phyloP scores from a whole-genome alignment of 495 filamentous ascomycete genomes.

The Talaromyces ruber region DNA sequence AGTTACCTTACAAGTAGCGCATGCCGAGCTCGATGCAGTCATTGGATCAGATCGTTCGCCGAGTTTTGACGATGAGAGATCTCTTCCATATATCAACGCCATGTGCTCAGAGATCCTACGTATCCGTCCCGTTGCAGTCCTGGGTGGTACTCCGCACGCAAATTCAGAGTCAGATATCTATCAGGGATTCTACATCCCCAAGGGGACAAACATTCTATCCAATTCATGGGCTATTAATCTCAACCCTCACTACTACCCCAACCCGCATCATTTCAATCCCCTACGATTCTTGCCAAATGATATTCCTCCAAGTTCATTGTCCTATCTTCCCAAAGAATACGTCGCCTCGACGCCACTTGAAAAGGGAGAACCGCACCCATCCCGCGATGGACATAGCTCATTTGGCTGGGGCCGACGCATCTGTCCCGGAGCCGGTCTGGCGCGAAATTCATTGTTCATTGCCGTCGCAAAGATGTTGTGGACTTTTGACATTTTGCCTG shows the following conservation, averaged over 20 bases:
- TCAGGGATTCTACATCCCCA: constrained; percentile 37
- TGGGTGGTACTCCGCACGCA: constrained; percentile 44
- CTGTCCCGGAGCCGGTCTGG: constrained; percentile 38
- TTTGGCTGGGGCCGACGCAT: constrained; percentile 15
- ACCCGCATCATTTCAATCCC: constrained; percentile 32
- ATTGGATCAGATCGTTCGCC: constrained; percentile 10
- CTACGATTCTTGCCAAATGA: constrained; percentile 29
- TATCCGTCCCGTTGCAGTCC: constrained; percentile 25
- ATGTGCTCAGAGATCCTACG: constrained; percentile 26
- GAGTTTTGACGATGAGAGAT: constrained; percentile 10
- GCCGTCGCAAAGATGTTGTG: constrained; percentile 40
- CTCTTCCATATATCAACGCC: constrained; percentile 25
- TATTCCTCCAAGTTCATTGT: not conserved
- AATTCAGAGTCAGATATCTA: constrained; percentile 42
- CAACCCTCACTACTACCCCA: constrained; percentile 27
- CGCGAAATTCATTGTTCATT: constrained; percentile 37
- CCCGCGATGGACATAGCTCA: constrained; percentile 14
- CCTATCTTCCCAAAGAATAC: constrained; percentile 9
- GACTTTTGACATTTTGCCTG: constrained; percentile 39
- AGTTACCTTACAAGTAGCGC: constrained; percentile 33
- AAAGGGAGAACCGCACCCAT: constrained; percentile 7
- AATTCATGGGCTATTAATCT: constrained; percentile 39
- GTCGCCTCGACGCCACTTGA: constrained; percentile 2
- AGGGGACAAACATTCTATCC: constrained; percentile 30
- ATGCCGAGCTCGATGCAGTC: constrained; percentile 31